Conservation (phyloP, 441 rosid species). For the Viola pubescens region DNA sequence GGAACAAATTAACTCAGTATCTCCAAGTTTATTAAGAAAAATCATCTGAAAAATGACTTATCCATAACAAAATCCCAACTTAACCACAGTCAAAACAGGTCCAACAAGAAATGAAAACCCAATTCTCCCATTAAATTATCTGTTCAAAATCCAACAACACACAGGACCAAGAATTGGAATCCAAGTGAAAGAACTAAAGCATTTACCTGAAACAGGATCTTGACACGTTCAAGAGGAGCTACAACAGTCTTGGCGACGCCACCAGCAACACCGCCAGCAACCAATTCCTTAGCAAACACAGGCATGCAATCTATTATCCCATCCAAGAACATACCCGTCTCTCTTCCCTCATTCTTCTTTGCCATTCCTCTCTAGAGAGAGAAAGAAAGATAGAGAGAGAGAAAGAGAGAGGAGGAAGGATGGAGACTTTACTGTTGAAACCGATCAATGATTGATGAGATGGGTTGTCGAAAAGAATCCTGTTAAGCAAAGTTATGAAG, state of each 20-base stretch:
- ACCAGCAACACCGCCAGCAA: slow-evolving; percentile 90
- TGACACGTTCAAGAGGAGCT: slow-evolving; percentile 94
- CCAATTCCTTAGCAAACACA: slow-evolving; percentile 62
- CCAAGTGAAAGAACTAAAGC: neutral
- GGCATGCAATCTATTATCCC: slow-evolving; percentile 65
- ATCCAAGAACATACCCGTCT: slow-evolving; percentile 29
- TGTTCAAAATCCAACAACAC: neutral
- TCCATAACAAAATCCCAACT: neutral
- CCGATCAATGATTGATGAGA: neutral
- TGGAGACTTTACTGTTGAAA: neutral
- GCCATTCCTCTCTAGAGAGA: slow-evolving; percentile 21
- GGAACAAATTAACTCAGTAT: neutral
- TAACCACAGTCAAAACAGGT: slow-evolving; percentile 4
- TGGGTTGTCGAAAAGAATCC: neutral
- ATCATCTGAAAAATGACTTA: neutral
- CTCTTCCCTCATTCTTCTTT: slow-evolving; percentile 49
- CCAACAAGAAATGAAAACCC: neutral
- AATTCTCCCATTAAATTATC: neutral
- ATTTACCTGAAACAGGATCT: slow-evolving; percentile 83
- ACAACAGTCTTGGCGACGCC: slow-evolving; percentile 78
- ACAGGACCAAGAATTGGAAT: neutral
- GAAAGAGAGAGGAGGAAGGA: slow-evolving; percentile 3
- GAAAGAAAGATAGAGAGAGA: slow-evolving; percentile 12
- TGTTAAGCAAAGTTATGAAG: neutral
- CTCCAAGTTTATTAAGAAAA: neutral